These are phyloP conservation scores for Salvia sclarea DNA, from an alignment of 305 asterid genomes.

Conservation along the genomic window DNA sequence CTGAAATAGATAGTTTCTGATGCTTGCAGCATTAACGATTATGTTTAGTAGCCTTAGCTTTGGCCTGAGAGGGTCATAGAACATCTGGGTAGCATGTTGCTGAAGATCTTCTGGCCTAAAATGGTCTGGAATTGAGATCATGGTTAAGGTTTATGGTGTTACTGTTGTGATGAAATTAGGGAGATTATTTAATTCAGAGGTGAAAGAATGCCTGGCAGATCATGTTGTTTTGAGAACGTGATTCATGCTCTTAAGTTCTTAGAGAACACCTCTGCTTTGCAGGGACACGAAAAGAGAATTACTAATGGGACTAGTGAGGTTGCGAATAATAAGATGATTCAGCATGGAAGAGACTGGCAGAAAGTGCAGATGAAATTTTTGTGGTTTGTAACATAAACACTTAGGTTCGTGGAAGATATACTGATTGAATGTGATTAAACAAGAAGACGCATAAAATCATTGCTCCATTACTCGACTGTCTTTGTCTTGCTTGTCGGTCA, in stretches of 20 bases:
- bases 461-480: not conserved
- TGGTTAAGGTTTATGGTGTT: not conserved
- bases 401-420: not conserved
- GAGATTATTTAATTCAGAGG: not conserved
- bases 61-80: not conserved
- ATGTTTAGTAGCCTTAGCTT: not conserved
- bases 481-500: not conserved
- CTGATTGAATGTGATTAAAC: not conserved
- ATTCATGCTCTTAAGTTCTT: not conserved
- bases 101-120: not conserved
- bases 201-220: not conserved
- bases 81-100: not conserved
- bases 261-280: not conserved
- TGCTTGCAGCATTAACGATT: not conserved
- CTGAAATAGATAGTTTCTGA: not conserved
- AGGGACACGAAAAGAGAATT: not conserved
- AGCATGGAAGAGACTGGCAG: not conserved
- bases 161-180: not conserved
- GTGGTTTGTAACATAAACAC: not conserved
- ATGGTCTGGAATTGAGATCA: not conserved
- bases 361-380: not conserved
- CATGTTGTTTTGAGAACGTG: not conserved
- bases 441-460: not conserved
- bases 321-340: not conserved
- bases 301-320: constrained; percentile 8